Percentiles rank a stretch among this genome's conserved stretches.
phyloP scores from a whole-genome alignment of 2,329 filamentous ascomycete species.

The Trichoderma pleuroti region DNA sequence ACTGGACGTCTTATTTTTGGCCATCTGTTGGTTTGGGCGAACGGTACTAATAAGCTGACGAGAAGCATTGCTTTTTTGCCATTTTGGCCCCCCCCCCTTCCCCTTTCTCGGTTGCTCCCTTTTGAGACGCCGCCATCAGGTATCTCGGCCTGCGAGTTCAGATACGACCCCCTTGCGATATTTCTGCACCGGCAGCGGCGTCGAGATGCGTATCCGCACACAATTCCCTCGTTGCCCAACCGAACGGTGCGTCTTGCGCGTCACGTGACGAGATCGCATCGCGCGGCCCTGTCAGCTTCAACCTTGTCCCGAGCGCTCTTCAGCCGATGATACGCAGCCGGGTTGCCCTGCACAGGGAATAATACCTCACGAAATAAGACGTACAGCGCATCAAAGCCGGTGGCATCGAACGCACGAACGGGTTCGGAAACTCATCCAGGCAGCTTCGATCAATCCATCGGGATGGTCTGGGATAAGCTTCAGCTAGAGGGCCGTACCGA shows the following conservation, averaged over 20 bases:
- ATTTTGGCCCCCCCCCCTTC: neutral
- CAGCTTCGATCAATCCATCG: neutral
- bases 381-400: neutral
- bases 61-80: neutral
- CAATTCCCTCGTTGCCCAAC: neutral
- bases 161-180: neutral
- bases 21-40: neutral
- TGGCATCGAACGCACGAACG: neutral
- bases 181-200: neutral
- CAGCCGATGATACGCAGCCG: neutral
- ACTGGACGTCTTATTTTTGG: neutral
- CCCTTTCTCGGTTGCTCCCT: neutral
- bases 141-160: neutral
- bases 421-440: neutral
- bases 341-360: neutral
- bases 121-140: neutral
- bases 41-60: conserved; percentile 12
- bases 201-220: neutral
- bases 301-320: neutral
- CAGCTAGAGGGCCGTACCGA: neutral
- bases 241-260: neutral
- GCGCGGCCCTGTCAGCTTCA: neutral
- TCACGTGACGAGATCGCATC: neutral
- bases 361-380: neutral
- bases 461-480: neutral